phyloP scores from a whole-genome alignment of 208 protist species.

The Trypanosoma rangeli region DNA sequence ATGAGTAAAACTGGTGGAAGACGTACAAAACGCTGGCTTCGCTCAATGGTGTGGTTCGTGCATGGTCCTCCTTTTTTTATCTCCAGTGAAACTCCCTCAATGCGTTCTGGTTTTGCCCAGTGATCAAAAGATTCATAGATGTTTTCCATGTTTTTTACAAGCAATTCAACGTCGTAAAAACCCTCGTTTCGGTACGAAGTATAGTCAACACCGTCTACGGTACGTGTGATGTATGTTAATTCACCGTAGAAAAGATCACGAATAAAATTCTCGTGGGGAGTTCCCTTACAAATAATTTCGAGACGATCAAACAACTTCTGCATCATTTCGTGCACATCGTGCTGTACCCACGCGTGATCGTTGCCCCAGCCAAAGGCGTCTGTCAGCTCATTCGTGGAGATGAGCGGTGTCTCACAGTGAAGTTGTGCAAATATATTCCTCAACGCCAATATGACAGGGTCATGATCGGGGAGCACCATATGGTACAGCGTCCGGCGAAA shows the following conservation, averaged over 20 bases:
- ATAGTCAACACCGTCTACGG: constrained; percentile 68
- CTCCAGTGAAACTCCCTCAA: constrained; percentile 86
- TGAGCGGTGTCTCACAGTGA: constrained; percentile 39
- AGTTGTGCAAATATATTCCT: constrained; percentile 74
- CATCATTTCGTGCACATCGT: constrained; percentile 90
- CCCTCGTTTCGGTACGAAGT: constrained; percentile 63
- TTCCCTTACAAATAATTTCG: constrained; percentile 76
- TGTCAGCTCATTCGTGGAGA: constrained; percentile 82
- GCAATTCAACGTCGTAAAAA: constrained; percentile 89
- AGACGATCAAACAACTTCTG: constrained; percentile 87
- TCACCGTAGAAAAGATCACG: constrained; percentile 75
- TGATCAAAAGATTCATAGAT: constrained; percentile 79
- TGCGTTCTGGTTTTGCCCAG: constrained; percentile 64
- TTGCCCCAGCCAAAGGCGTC: constrained; percentile 86
- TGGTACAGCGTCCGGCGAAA: constrained; percentile 66
- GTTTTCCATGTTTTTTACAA: constrained; percentile 73
- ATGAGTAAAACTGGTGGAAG: constrained; percentile 89
- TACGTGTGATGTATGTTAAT: constrained; percentile 69
- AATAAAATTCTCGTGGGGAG: constrained; percentile 65
- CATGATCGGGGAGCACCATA: constrained; percentile 27
- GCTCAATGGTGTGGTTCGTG: constrained; percentile 69
- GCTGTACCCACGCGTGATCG: constrained; percentile 70
- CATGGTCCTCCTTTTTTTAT: constrained; percentile 38
- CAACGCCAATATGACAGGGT: constrained; percentile 54
- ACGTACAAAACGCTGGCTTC: constrained; percentile 61